A percentile compares a stretch with the other conserved stretches of the same genome.
Conservation (phyloP, 345 rosid species). For the Eucalyptus cladocalyx region DNA sequence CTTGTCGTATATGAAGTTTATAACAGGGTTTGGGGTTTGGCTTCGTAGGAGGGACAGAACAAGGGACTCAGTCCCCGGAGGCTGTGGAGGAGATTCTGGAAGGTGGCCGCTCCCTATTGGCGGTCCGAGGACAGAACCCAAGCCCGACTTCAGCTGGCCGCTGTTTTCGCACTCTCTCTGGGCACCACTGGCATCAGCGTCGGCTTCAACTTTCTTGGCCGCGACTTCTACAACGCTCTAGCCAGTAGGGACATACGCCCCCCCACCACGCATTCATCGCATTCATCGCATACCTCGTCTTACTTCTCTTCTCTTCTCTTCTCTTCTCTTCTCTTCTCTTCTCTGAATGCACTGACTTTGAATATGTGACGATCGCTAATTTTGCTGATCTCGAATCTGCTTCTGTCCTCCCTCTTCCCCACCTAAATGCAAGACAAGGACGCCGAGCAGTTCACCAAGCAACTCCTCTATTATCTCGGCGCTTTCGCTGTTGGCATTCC, state of each 20-base stretch:
- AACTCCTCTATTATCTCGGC: slow-evolving; percentile 75
- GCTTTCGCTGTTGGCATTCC: slow-evolving; percentile 93
- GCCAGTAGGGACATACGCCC: slow-evolving; percentile 32
- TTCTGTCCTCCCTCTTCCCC: not conserved
- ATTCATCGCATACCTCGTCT: not conserved
- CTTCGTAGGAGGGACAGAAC: not conserved
- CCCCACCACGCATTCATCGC: too few species aligned
- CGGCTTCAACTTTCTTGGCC: slow-evolving; percentile 95
- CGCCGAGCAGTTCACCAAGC: slow-evolving; percentile 83
- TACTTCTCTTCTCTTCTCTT: not conserved
- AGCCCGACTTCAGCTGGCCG: slow-evolving; percentile 75
- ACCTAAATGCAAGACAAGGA: slow-evolving; percentile 53
- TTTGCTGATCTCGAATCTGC: not conserved
- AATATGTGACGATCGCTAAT: not conserved
- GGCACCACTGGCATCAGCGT: slow-evolving; percentile 93
- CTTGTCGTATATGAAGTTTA: not conserved
- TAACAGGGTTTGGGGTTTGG: not conserved
- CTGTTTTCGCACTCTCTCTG: slow-evolving; percentile 79
- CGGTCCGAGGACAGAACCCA: slow-evolving; percentile 66
- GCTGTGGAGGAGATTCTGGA: slow-evolving; percentile 58
- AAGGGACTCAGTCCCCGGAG: not conserved
- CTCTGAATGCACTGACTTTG: not conserved
- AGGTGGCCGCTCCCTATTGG: slow-evolving; percentile 94
- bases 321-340: not conserved
- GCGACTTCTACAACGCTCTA: slow-evolving; percentile 93